Conservation (phyloP, 164 flowering plant species). For the Vitis rupestris region DNA sequence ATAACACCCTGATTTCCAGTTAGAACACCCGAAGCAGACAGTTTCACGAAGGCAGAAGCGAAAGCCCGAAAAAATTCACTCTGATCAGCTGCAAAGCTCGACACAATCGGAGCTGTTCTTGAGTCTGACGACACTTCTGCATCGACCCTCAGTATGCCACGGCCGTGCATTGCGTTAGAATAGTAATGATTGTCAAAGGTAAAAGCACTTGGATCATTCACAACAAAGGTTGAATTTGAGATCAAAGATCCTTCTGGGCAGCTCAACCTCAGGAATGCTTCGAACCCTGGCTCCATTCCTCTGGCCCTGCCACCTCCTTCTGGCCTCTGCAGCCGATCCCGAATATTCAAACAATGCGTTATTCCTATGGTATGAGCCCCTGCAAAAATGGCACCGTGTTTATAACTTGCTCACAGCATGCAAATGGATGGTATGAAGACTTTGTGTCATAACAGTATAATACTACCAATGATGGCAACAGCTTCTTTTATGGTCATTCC, state of each 20-base stretch:
- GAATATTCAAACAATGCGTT: constrained; percentile 44
- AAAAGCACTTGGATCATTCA: constrained; percentile 42
- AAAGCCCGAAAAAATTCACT: constrained; percentile 37
- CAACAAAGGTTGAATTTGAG: constrained; percentile 27
- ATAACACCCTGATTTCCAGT: constrained; percentile 44
- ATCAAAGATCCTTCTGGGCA: constrained; percentile 27
- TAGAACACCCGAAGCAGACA: constrained; percentile 40
- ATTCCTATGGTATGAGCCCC: constrained; percentile 60
- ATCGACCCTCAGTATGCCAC: constrained; percentile 43
- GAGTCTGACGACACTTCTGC: constrained; percentile 36
- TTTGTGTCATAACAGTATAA: too few species aligned
- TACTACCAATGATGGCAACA: constrained; percentile 58
- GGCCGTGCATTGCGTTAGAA: constrained; percentile 28
- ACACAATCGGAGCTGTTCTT: constrained; percentile 34
- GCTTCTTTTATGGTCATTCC: constrained; percentile 54
- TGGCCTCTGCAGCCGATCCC: constrained; percentile 21
- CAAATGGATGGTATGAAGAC: too few species aligned
- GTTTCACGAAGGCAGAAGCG: constrained; percentile 53
- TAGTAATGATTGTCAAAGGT: constrained; percentile 50
- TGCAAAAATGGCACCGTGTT: constrained; percentile 12
- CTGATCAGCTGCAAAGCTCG: constrained; percentile 29
- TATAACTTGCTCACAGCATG: too few species aligned
- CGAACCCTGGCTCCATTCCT: constrained; percentile 17
- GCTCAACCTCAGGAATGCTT: constrained; percentile 17
- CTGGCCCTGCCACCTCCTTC: neutral